phyloP scores from a whole-genome alignment of 1,284 basidiomycete species.

The Leccinum variabile region DNA sequence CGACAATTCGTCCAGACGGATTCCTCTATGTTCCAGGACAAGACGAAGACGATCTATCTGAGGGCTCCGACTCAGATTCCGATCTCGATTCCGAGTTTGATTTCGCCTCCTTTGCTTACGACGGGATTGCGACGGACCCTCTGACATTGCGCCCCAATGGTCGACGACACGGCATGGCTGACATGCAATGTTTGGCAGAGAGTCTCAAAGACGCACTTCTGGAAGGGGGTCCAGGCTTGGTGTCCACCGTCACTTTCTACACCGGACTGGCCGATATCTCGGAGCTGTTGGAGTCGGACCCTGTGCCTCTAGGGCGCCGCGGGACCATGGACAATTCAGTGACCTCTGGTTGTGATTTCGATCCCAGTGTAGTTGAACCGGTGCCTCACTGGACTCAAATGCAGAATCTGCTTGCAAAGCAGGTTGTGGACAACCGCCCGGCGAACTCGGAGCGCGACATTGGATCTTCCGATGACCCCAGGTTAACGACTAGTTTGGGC shows the following conservation, averaged over 20 bases:
- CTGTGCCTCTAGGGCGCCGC: neutral
- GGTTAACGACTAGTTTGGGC: no score
- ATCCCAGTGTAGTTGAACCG: no score
- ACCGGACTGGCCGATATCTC: conserved; percentile 1
- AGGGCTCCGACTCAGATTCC: no score
- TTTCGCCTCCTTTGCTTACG: conserved; percentile 1
- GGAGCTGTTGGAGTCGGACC: neutral
- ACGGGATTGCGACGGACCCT: neutral
- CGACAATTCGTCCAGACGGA: no score
- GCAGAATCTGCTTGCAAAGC: no score
- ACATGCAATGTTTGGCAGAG: conserved; percentile 12
- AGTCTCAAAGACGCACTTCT: conserved; percentile 3
- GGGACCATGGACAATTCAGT: neutral
- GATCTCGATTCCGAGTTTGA: neutral
- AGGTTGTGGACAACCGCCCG: no score
- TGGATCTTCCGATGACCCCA: no score
- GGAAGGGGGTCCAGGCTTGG: neutral
- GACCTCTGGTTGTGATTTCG: no score
- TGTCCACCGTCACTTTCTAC: neutral
- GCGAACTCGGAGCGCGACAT: no score
- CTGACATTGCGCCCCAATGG: neutral
- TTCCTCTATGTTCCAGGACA: no score
- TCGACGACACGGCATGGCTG: conserved; percentile 19
- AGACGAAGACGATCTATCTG: no score
- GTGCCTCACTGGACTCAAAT: no score